These are phyloP conservation scores for Arctium lappa DNA, from an alignment of 129 eudicot genomes.

Conservation along the genomic window DNA sequence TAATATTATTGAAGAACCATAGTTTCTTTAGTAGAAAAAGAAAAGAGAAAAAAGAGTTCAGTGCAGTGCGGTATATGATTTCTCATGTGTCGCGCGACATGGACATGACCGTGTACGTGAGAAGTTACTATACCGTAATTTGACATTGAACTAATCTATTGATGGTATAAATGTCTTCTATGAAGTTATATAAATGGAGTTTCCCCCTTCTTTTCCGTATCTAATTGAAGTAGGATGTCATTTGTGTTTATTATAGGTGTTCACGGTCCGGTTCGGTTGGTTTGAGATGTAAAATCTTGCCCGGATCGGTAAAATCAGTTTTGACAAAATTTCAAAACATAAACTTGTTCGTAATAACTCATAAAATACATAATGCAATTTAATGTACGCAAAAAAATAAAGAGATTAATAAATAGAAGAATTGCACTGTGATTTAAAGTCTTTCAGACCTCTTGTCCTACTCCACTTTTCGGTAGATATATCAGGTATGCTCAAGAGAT, in stretches of 20 bases:
- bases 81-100: conserved; percentile 22
- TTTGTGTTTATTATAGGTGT: background rate
- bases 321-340: no score
- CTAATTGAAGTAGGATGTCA: background rate
- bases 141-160: conserved; percentile 17
- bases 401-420: no score
- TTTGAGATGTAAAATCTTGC: no score
- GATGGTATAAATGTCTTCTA: background rate
- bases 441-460: no score
- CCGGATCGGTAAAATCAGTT: no score
- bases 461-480: no score
- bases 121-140: conserved; percentile 21
- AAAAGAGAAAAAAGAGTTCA: conserved; percentile 9
- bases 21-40: background rate
- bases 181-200: background rate
- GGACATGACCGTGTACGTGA: conserved; percentile 16
- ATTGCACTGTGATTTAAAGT: no score
- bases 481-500: no score
- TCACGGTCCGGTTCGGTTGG: background rate
- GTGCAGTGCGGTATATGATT: conserved; percentile 25
- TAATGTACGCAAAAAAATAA: no score
- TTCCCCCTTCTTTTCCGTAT: background rate
- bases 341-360: no score
- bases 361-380: no score
- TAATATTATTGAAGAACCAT: background rate